Base-by-base conservation (phyloP, 2,329 filamentous ascomycete genomes). In the Cercospora zeina region DNA sequence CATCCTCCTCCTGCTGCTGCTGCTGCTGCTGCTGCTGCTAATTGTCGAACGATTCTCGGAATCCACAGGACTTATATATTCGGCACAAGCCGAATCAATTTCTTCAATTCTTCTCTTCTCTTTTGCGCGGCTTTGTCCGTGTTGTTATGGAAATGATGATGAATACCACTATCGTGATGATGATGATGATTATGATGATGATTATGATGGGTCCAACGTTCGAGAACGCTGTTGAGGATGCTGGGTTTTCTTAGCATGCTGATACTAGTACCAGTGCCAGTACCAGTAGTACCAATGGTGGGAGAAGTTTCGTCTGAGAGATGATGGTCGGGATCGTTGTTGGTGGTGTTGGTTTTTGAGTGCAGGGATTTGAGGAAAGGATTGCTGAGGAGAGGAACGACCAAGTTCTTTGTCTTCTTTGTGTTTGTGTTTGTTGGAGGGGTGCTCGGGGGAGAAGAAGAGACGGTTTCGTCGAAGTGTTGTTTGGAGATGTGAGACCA, bases 81-180 rank as follows among this genome's bases (percentile, higher is more conserved):
- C 45, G 66, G 66, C 31, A 74, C 67, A 53, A 74, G 67, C 54
- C 63, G 67, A 54, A 75, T 75, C 54, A 68, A 66, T 62, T 63
- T 71, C 69, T 72, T 74, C 59, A 75, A 60, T 30, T 73, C 71
- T 60, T 69, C 67, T 53, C 72, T 65, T 57, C 73, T 65, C 64
- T 69, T 73, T 62, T 71, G 65, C 34, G 69, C 72, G 56, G 68
- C 68, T 5, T 49, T 58, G 59, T 71, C 67, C 42, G 47, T 39
- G 30, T 65, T 71, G 5, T 59, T 61, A 10, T 70, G 68, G n/a
- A n/a, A n/a, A n/a, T n/a, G n/a, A n/a, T n/a, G n/a, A n/a, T n/a
- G n/a, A n/a, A n/a, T n/a, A n/a, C n/a, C n/a, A n/a, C n/a, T n/a
- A n/a, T n/a, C n/a, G n/a, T n/a, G n/a, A n/a, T n/a, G n/a, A n/a